Evolutionary conservation across 2,329 filamentous ascomycete species (phyloP).

Genomic region (Rasamsonia emersonii): DNA sequence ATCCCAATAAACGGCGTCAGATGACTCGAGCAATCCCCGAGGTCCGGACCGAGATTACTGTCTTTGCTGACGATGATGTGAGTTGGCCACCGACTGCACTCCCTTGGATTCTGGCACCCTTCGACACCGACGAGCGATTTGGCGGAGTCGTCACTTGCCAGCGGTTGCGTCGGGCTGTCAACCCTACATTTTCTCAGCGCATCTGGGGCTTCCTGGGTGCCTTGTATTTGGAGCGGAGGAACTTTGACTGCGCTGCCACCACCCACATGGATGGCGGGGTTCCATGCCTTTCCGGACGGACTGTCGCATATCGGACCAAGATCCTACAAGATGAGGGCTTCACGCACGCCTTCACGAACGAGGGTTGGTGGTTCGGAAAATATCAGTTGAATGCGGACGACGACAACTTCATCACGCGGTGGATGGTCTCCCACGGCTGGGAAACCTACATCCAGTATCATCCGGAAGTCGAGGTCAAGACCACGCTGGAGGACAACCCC

Average conservation of each 20-base stretch:
- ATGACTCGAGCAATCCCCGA: conserved; percentile 85
- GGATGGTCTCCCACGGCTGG: conserved; percentile 87
- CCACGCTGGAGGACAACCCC: conserved; percentile 77
- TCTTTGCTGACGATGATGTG: conserved; percentile 94
- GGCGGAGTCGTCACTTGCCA: conserved; percentile 92
- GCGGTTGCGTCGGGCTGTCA: conserved; percentile 63
- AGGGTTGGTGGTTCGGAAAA: conserved; percentile 68
- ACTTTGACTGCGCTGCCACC: conserved; percentile 94
- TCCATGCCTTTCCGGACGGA: conserved; percentile 93
- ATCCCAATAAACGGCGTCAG: conserved; percentile 92
- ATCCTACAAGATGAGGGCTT: conserved; percentile 83
- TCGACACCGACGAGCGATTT: conserved; percentile 67
- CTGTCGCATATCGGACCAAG: conserved; percentile 80
- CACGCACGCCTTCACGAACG: conserved; percentile 79
- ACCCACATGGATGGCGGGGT: conserved; percentile 91
- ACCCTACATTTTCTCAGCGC: conserved; percentile 49
- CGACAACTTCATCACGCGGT: conserved; percentile 96
- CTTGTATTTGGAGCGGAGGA: conserved; percentile 84
- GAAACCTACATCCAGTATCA: conserved; percentile 95
- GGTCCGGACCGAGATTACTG: conserved; percentile 72
- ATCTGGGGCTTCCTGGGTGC: conserved; percentile 86
- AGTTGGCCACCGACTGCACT: conserved; percentile 81
- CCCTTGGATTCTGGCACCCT: conserved; percentile 86
- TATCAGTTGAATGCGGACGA: conserved; percentile 93
- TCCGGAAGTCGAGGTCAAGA: conserved; percentile 81